A percentile compares a stretch with the other conserved stretches of the same genome.
These are phyloP conservation scores for Neurospora sp. DNA, from an alignment of 495 filamentous ascomycete species.

Conservation along the genomic window DNA sequence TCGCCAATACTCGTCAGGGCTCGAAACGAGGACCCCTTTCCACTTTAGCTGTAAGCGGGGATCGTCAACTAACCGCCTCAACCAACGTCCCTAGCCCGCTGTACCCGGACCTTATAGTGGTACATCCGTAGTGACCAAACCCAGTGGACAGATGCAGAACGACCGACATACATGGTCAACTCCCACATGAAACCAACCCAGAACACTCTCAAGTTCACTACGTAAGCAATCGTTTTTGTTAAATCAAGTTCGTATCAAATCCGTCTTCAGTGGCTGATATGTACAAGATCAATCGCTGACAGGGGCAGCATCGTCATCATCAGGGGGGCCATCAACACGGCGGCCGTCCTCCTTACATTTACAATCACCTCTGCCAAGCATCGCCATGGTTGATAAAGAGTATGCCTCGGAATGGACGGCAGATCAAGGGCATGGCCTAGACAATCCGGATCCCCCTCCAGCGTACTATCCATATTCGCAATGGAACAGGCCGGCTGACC, in stretches of 20 bases:
- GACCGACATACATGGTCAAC: background rate
- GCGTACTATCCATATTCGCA: slow-evolving; percentile 7
- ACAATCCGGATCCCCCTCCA: background rate
- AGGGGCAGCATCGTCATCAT: background rate
- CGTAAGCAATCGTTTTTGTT: background rate
- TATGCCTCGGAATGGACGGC: background rate
- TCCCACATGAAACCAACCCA: background rate
- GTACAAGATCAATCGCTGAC: background rate
- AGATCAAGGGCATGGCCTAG: background rate
- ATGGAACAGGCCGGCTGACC: slow-evolving; percentile 28
- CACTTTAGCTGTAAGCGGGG: background rate
- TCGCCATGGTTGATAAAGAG: background rate
- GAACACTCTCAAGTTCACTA: background rate
- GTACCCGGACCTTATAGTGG: background rate
- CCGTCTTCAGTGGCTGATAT: background rate
- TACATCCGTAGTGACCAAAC: background rate
- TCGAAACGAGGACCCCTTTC: no score
- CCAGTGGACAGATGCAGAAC: background rate
- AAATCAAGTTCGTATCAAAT: background rate
- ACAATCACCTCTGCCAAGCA: background rate
- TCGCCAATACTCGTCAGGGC: background rate
- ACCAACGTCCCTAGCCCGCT: background rate
- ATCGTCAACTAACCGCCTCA: background rate
- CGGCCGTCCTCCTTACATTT: background rate
- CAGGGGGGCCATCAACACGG: background rate